phyloP scores from a whole-genome alignment of 1,284 basidiomycete genomes.

The Tylopilus orsonianus region DNA sequence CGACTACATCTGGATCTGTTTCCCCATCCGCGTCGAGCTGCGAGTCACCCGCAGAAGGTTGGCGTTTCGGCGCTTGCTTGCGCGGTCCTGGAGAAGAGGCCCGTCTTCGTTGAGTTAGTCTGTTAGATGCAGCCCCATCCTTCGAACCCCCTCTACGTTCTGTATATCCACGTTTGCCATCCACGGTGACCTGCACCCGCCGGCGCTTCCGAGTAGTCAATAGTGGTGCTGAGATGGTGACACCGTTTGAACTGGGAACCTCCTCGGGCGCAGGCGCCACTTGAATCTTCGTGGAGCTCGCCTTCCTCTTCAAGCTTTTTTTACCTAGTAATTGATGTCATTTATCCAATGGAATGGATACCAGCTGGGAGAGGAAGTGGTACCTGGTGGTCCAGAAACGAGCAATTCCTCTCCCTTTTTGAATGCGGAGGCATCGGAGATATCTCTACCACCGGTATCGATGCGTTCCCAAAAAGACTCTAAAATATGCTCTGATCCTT shows the following conservation, averaged over 20 bases:
- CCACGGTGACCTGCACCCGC: conserved; percentile 8
- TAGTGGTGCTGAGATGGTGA: conserved; percentile 22
- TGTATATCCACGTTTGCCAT: conserved; percentile 8
- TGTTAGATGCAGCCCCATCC: conserved; percentile 2
- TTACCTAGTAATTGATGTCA: conserved; percentile 18
- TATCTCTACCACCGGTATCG: conserved; percentile 50
- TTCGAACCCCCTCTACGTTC: conserved; percentile 11
- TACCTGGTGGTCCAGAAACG: conserved; percentile 59
- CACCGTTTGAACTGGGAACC: conserved; percentile 8
- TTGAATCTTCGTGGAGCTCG: conserved; percentile 7
- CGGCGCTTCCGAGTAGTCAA: conserved; percentile 28
- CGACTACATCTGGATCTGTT: conserved; percentile 32
- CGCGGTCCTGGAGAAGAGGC: conserved; percentile 30
- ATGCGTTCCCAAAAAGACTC: conserved; percentile 60
- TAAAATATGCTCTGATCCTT: conserved; percentile 56
- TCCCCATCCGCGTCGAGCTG: conserved; percentile 37
- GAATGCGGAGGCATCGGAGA: conserved; percentile 48
- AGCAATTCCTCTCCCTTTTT: conserved; percentile 53
- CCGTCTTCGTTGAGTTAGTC: conserved; percentile 23
- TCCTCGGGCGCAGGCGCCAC: conserved; percentile 7
- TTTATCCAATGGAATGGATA: neutral
- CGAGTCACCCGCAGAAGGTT: conserved; percentile 29
- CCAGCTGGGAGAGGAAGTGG: conserved; percentile 8
- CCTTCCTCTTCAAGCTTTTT: conserved; percentile 26
- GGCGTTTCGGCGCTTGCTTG: conserved; percentile 20